These are phyloP conservation scores for Daldinia bambusicola DNA, from an alignment of 495 filamentous ascomycete genomes.

Conservation along the genomic window DNA sequence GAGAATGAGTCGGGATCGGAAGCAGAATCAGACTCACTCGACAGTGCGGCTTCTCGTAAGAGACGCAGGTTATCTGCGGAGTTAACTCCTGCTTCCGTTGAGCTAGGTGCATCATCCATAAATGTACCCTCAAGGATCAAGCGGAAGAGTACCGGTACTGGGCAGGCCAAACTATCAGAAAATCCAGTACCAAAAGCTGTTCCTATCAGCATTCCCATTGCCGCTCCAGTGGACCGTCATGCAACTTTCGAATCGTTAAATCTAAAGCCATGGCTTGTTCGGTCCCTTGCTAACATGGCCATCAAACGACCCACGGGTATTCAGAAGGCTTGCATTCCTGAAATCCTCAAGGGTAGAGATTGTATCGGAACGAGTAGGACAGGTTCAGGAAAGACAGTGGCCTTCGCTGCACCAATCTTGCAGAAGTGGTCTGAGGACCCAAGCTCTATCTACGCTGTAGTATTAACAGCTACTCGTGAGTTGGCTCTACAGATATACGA, in stretches of 20 bases:
- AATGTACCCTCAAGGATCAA: conserved; percentile 63
- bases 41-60: conserved; percentile 59
- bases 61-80: conserved; percentile 56
- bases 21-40: conserved; percentile 58
- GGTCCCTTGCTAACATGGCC: conserved; percentile 83
- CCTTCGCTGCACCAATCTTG: conserved; percentile 92
- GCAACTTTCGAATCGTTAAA: conserved; percentile 78
- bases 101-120: conserved; percentile 44
- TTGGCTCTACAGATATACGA: conserved; percentile 95
- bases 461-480: conserved; percentile 92
- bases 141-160: conserved; percentile 39
- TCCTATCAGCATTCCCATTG: conserved; percentile 34
- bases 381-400: conserved; percentile 98
- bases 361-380: conserved; percentile 95
- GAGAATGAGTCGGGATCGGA: conserved; percentile 29
- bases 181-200: conserved; percentile 32
- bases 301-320: conserved; percentile 91
- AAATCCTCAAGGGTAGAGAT: conserved; percentile 87
- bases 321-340: conserved; percentile 89
- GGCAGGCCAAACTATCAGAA: conserved; percentile 23
- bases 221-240: conserved; percentile 58
- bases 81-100: conserved; percentile 19
- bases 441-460: conserved; percentile 85
- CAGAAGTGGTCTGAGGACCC: conserved; percentile 95
- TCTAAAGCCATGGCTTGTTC: conserved; percentile 89